phyloP scores from a whole-genome alignment of 164 flowering plant species.

The Stephania yunnanensis region DNA sequence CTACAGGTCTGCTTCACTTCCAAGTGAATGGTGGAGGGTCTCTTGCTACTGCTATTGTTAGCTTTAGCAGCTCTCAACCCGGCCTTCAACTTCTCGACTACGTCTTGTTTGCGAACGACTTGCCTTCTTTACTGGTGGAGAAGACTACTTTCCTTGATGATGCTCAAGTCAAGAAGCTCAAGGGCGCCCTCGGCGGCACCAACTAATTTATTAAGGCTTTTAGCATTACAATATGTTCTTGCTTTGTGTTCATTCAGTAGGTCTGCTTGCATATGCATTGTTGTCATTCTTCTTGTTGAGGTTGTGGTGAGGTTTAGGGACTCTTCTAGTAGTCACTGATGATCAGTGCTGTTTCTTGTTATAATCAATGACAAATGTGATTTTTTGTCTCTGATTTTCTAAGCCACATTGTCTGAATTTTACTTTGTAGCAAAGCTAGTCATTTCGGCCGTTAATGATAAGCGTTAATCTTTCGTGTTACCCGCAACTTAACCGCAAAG shows the following conservation, averaged over 20 bases:
- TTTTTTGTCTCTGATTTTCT: not conserved
- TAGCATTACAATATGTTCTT: not conserved
- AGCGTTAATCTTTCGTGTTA: not conserved
- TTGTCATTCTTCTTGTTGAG: not conserved
- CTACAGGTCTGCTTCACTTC: constrained; percentile 58
- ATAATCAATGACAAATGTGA: constrained; percentile 2
- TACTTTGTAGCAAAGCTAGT: not conserved
- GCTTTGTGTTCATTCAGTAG: not conserved
- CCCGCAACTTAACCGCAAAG: not conserved
- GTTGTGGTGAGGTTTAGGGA: not conserved
- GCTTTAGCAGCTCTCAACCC: constrained; percentile 52
- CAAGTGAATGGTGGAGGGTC: constrained; percentile 40
- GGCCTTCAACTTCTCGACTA: constrained; percentile 53
- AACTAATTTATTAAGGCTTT: constrained; percentile 15
- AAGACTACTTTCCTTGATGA: constrained; percentile 50
- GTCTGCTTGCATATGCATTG: not conserved
- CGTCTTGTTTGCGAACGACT: constrained; percentile 44
- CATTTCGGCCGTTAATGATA: not conserved
- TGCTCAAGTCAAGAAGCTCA: constrained; percentile 57
- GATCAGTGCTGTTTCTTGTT: not conserved
- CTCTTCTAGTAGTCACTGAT: not conserved
- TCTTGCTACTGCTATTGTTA: constrained; percentile 36
- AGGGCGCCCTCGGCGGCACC: constrained; percentile 62
- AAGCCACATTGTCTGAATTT: not conserved
- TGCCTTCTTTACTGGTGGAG: constrained; percentile 45